A percentile compares a stretch with the other conserved stretches of the same genome.
Conservation (phyloP, 2,329 filamentous ascomycete genomes). For the Emergomyces orientalis region DNA sequence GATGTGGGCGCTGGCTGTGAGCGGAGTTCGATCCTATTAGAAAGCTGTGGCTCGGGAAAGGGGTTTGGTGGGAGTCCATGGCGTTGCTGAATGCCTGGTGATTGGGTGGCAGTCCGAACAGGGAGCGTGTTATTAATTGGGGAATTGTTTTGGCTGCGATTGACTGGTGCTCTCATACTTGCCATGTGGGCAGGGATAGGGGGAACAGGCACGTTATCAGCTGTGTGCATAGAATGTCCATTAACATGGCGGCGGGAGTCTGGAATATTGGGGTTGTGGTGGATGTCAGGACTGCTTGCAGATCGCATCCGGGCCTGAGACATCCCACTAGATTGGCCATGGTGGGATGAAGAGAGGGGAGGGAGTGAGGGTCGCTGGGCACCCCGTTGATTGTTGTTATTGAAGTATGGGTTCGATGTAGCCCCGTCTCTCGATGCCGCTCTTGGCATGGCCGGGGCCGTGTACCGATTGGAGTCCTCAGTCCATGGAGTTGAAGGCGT, state of each 20-base stretch:
- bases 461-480: conserved; percentile 66
- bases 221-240: conserved; percentile 47
- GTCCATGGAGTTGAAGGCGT: conserved; percentile 56
- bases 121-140: conserved; percentile 60
- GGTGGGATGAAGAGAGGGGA: conserved; percentile 49
- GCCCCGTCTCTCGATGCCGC: conserved; percentile 69
- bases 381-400: conserved; percentile 48
- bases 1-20: conserved; percentile 17
- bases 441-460: conserved; percentile 75
- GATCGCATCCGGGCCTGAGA: conserved; percentile 71
- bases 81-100: conserved; percentile 55
- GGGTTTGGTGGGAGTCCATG: conserved; percentile 28
- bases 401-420: conserved; percentile 53
- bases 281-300: conserved; percentile 92
- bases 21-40: conserved; percentile 17
- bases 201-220: conserved; percentile 58
- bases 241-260: conserved; percentile 41
- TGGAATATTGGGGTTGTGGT: conserved; percentile 51
- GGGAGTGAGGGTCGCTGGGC: conserved; percentile 68
- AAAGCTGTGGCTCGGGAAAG: conserved; percentile 34
- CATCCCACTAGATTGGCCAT: conserved; percentile 42
- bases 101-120: conserved; percentile 60
- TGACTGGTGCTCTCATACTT: conserved; percentile 52
- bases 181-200: conserved; percentile 64
- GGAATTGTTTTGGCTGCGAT: conserved; percentile 73